Evolutionary conservation across 1,284 basidiomycete species (phyloP).

Genomic region (Xerocomus minutiporus): DNA sequence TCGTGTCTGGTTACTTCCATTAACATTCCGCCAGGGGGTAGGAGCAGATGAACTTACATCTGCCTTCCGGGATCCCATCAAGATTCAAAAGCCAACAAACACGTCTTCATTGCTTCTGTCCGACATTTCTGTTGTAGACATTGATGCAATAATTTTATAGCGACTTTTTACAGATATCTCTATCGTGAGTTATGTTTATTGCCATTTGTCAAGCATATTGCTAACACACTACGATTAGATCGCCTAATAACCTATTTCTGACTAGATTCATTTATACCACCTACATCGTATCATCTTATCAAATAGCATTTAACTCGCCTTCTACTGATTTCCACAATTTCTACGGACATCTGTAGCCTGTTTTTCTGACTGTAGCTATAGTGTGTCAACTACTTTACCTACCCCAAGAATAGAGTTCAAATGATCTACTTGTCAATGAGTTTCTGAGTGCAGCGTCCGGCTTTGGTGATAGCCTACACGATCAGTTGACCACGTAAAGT

Average conservation of each 20-base stretch:
- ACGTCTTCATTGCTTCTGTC: too few relatives aligned
- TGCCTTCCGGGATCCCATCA: neutral
- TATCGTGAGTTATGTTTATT: constrained; percentile 6
- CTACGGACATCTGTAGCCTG: too few relatives aligned
- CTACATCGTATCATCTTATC: neutral
- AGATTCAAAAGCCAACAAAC: neutral
- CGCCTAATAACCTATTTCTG: neutral
- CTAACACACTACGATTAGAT: neutral
- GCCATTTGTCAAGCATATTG: neutral
- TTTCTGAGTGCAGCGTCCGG: too few relatives aligned
- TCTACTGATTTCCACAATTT: neutral
- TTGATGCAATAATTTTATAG: too few relatives aligned
- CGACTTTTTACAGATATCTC: neutral
- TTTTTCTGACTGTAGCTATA: too few relatives aligned
- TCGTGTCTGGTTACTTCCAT: neutral
- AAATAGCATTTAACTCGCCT: neutral
- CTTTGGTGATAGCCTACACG: too few relatives aligned
- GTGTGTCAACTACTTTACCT: too few relatives aligned
- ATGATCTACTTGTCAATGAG: too few relatives aligned
- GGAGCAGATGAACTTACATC: neutral
- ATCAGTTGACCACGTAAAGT: too few relatives aligned
- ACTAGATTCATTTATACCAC: neutral
- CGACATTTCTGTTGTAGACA: neutral
- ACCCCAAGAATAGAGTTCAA: too few relatives aligned
- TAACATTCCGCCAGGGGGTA: neutral